Percentiles rank a stretch among this genome's conserved stretches.
phyloP scores from a whole-genome alignment of 768 basidiomycete genomes.

The Lepiota brunneoincarnata region DNA sequence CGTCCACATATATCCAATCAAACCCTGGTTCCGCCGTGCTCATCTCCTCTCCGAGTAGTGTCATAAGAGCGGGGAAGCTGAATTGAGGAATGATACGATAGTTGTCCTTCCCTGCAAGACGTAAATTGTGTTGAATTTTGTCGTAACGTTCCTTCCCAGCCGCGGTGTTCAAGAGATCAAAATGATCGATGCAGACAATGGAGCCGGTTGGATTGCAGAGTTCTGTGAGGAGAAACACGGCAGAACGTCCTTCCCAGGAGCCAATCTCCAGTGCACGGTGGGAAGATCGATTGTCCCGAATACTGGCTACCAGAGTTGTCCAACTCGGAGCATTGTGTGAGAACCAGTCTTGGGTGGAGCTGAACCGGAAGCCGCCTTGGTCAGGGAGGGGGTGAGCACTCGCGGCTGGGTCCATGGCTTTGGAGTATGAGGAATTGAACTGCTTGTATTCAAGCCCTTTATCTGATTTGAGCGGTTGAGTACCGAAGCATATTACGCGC shows the following conservation, averaged over 20 bases:
- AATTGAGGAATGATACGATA: constrained; percentile 49
- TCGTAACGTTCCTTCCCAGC: constrained; percentile 44
- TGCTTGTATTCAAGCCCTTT: no score
- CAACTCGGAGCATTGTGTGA: constrained; percentile 41
- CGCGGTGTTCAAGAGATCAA: constrained; percentile 47
- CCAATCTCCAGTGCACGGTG: constrained; percentile 58
- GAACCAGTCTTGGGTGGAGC: constrained; percentile 57
- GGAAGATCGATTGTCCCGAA: constrained; percentile 23
- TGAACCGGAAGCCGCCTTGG: no score
- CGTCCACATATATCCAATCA: constrained; percentile 60
- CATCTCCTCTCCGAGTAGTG: constrained; percentile 45
- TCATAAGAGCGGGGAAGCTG: constrained; percentile 50
- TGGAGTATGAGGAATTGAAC: no score
- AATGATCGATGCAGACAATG: constrained; percentile 57
- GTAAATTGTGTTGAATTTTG: constrained; percentile 46
- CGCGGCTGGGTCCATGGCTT: no score
- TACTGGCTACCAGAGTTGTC: constrained; percentile 36
- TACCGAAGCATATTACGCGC: no score
- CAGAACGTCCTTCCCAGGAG: constrained; percentile 64
- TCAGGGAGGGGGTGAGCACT: no score
- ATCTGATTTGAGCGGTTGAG: no score
- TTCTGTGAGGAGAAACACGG: constrained; percentile 48
- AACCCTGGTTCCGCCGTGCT: constrained; percentile 35
- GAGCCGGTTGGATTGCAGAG: constrained; percentile 43
- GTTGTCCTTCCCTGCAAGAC: constrained; percentile 38